Conservation (phyloP, 352 stramenopile genomes). For the Globisporangium splendens region DNA sequence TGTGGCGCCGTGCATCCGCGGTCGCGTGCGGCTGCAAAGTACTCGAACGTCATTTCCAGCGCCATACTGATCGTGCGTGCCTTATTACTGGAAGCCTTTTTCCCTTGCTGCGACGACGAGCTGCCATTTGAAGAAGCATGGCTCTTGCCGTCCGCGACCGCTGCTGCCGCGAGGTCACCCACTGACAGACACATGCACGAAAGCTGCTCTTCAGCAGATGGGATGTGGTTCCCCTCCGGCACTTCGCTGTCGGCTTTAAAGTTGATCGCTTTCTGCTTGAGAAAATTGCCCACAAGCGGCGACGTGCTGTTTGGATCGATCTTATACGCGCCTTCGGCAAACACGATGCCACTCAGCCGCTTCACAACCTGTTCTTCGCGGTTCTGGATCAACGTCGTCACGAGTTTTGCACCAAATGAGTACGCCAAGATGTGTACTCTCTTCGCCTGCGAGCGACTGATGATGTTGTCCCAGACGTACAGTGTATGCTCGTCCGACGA, state of each 20-base stretch:
- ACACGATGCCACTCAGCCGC: slow-evolving; percentile 58
- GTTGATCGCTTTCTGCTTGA: slow-evolving; percentile 65
- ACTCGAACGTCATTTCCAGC: slow-evolving; percentile 70
- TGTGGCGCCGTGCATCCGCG: slow-evolving; percentile 38
- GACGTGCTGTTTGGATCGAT: slow-evolving; percentile 50
- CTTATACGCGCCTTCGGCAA: slow-evolving; percentile 61
- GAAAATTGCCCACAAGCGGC: slow-evolving; percentile 52
- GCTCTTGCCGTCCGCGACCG: slow-evolving; percentile 14
- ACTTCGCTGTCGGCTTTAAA: slow-evolving; percentile 60
- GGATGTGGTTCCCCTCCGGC: slow-evolving; percentile 44
- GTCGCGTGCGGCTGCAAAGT: slow-evolving; percentile 61
- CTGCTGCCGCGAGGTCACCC: slow-evolving; percentile 34
- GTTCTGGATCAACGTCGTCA: slow-evolving; percentile 62
- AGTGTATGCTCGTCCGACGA: slow-evolving; percentile 66
- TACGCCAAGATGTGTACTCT: slow-evolving; percentile 70
- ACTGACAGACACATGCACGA: slow-evolving; percentile 66
- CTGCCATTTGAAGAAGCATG: slow-evolving; percentile 13
- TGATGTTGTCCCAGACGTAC: slow-evolving; percentile 77
- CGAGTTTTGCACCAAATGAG: slow-evolving; percentile 65
- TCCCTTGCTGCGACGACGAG: slow-evolving; percentile 8
- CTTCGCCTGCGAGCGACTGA: slow-evolving; percentile 48
- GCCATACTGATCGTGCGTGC: slow-evolving; percentile 70
- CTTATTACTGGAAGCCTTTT: slow-evolving; percentile 61
- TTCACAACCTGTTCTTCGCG: slow-evolving; percentile 53
- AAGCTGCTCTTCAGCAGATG: slow-evolving; percentile 49